Evolutionary conservation across 495 filamentous ascomycete genomes (phyloP).

Genomic region (Aspergillus mulundensis): DNA sequence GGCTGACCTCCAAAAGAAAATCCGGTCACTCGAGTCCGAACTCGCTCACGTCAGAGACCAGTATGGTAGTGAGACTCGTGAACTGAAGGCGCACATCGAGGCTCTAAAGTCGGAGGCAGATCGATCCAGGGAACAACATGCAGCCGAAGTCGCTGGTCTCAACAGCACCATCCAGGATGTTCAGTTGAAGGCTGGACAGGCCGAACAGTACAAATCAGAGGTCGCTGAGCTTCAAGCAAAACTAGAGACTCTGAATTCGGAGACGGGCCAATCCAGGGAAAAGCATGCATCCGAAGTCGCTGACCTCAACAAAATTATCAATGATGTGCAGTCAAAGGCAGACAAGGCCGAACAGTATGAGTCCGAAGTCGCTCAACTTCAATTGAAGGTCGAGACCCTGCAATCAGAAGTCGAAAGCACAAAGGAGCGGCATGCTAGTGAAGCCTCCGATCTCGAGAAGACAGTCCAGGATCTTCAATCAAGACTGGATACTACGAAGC

Average conservation of each 20-base stretch:
- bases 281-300: conserved; percentile 54
- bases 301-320: conserved; percentile 52
- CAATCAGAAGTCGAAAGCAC: conserved; percentile 51
- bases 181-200: conserved; percentile 52
- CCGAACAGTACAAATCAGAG: conserved; percentile 32
- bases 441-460: conserved; percentile 52
- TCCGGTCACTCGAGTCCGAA: conserved; percentile 55
- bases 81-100: conserved; percentile 52
- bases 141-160: conserved; percentile 55
- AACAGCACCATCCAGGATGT: conserved; percentile 51
- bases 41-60: conserved; percentile 52
- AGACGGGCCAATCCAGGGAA: conserved; percentile 48
- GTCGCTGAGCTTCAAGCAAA: conserved; percentile 16
- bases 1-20: conserved; percentile 56
- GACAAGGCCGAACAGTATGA: conserved; percentile 47
- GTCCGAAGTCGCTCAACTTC: conserved; percentile 17
- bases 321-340: conserved; percentile 49
- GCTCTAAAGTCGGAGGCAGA: conserved; percentile 52
- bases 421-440: conserved; percentile 43
- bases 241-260: conserved; percentile 48
- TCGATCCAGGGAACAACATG: conserved; percentile 46
- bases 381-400: conserved; percentile 38
- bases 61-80: conserved; percentile 53
- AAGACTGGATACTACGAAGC: conserved; percentile 50
- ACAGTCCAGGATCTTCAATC: conserved; percentile 51